Evolutionary conservation across 2,329 filamentous ascomycete species (phyloP), one percentile per base, ranked within the genome.

Genomic region (Cercospora brassicicola): DNA sequence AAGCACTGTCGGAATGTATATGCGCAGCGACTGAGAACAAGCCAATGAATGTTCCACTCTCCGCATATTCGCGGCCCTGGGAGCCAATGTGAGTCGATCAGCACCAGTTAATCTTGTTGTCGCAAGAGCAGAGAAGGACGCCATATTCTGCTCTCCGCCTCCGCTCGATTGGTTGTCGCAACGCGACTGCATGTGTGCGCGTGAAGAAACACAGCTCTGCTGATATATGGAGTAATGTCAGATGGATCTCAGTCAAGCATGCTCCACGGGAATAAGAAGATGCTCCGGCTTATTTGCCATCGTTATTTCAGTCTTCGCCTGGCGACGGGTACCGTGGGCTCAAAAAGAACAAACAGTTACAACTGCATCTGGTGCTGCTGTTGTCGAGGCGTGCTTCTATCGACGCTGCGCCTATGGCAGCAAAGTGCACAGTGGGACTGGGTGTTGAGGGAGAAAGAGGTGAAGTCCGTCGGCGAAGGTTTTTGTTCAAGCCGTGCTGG

Each of bases 241-340:
- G 64, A 66, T 66, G 63, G 55, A 57, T 68, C 67, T 68, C 42
- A 68, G 67, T 68, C 94, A 97, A 96, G 88, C 92, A 84, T 86
- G 89, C 88, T 90, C 92, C 91, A 97, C 89, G 90, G 92, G 91
- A 88, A 89, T 84, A 90, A 94, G 89, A 89, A 90, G 89, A 88
- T 88, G 92, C 93, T 96, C 94, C 94, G 93, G 94, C 94, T 97
- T 97, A 97, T 95, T 96, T 90, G 92, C 90, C 91, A 92, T 92
- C 91, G 77, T 42, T 68, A 31, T 62, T 67, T 57, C 71, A 79
- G 73, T 79, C 81, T 96, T 87, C 96, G 85, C 90, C 93, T 93
- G 69, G 66, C 70, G 73, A 73, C 65, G 67, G 67, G 68, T 77
- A 77, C 75, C 75, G 75, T 73, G 70, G 67, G 74, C 74, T 75